Percentiles rank a stretch among this genome's conserved stretches.
Conservation (phyloP, 345 rosid genomes). For the Gossypium stocksii region DNA sequence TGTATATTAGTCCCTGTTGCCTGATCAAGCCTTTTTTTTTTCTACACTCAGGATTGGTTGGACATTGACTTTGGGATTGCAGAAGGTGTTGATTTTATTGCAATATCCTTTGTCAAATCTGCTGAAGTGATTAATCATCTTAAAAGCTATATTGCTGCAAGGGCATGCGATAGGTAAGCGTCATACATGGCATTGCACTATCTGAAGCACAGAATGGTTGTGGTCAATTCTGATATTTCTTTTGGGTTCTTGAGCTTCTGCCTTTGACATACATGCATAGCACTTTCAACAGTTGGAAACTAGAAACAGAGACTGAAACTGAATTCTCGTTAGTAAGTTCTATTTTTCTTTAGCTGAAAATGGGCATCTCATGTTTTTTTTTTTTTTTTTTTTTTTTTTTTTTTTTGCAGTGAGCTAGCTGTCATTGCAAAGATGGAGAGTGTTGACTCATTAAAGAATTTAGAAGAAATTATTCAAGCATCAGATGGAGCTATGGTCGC, state of each 20-base stretch:
- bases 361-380: slow-evolving; percentile 6
- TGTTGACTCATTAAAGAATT: slow-evolving; percentile 77
- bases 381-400: slow-evolving; percentile 19
- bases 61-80: slow-evolving; percentile 98
- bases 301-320: background rate
- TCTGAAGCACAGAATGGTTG: background rate
- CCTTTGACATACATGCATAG: background rate
- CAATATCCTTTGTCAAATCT: slow-evolving; percentile 96
- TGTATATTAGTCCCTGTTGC: background rate
- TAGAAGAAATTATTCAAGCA: slow-evolving; percentile 82
- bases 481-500: slow-evolving; percentile 99
- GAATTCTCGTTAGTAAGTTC: background rate
- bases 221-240: background rate
- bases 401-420: slow-evolving; percentile 64
- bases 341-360: slow-evolving; percentile 4
- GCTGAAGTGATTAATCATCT: slow-evolving; percentile 97
- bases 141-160: slow-evolving; percentile 93
- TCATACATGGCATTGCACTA: background rate
- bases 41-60: slow-evolving; percentile 76
- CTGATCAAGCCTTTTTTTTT: slow-evolving; percentile 16
- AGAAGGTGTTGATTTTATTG: slow-evolving; percentile 95
- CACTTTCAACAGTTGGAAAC: background rate
- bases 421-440: slow-evolving; percentile 97
- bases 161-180: slow-evolving; percentile 64
- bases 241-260: background rate